Evolutionary conservation across 2,329 filamentous ascomycete species (phyloP), one percentile per base, ranked within the genome.

Genomic region (Colletotrichum graminicola): DNA sequence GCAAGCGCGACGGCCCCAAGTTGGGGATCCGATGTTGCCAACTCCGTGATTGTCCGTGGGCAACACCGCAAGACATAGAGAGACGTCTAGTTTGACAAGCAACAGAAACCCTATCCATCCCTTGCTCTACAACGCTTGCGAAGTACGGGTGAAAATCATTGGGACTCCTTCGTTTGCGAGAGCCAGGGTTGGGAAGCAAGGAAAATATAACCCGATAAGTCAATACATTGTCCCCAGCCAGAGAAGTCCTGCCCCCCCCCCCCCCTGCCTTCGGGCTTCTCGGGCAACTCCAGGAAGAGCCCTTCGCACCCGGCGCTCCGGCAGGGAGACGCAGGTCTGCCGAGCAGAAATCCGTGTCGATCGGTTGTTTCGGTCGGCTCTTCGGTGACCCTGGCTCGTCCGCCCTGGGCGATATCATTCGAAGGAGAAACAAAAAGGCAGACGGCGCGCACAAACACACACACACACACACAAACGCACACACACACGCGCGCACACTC

Each of bases 1-100:
- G 41, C 55, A 56, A 41, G 66, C 69, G 69, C 69, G 57, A 43
- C 55, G 70, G 51, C 39, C 49, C 43, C 56, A 36, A 72, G 66
- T 72, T 72, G 70, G 70, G 70, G 70, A 62, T 72, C 70, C 70
- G 70, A 71, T 56, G 57, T 56, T 49, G 49, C 47, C 60, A 72
- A 69, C 70, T 72, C 70, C 70, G 70, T 71, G 52, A 62, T n/a
- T 62, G 70, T 70, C 66, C 66, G 70, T 68, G 67, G 49, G 54
- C 57, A 62, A n/a, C 23, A 36, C 45, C 60, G 60, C 60, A 29
- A 62, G 60, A 62, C 60, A 62, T 3, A 34, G 14, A 43, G 6
- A 23, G 23, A 41, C 45, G 3, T 29, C 23, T 10, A 29, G 11
- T 23, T 54, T 23, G 32, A 39, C 60, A 61, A 55, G 45, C 29